phyloP scores from a whole-genome alignment of 139 green algal species.

The Closterium sp. region DNA sequence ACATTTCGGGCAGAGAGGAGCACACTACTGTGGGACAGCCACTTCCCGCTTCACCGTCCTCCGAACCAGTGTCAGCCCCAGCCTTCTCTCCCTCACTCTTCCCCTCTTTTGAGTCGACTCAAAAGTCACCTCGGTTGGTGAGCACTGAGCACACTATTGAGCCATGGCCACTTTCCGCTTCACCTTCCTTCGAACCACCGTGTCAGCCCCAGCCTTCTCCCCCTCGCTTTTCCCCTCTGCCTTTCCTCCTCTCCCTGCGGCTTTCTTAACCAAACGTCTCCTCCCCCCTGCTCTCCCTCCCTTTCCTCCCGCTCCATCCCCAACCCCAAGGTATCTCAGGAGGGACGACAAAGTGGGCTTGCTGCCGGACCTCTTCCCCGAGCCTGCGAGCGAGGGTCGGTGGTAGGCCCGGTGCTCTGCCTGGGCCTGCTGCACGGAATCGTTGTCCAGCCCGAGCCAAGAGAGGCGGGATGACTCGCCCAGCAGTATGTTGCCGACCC shows the following conservation, averaged over 20 bases:
- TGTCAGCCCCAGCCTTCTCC: not conserved
- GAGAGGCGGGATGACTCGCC: conserved; percentile 34
- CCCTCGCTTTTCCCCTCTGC: not conserved
- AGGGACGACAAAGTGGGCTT: not conserved
- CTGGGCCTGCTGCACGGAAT: conserved; percentile 4
- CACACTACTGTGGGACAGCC: no score
- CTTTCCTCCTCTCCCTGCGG: not conserved
- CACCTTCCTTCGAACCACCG: not conserved
- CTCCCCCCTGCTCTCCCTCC: not conserved
- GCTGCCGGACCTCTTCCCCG: not conserved
- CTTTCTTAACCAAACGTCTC: not conserved
- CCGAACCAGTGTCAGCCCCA: no score
- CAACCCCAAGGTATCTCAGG: not conserved
- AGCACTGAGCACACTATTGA: no score
- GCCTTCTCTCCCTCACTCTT: no score
- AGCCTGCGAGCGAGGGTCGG: conserved; percentile 18
- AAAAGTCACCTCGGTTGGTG: no score
- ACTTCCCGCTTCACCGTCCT: no score
- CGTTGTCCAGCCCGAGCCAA: conserved; percentile 42
- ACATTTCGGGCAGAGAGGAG: no score
- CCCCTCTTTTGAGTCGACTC: no score
- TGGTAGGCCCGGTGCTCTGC: conserved; percentile 20
- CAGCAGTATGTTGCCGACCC: conserved; percentile 29
- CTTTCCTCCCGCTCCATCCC: not conserved
- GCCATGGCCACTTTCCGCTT: not conserved